Evolutionary conservation across 768 basidiomycete genomes (phyloP).

Genomic region (Collybiopsis luxurians): DNA sequence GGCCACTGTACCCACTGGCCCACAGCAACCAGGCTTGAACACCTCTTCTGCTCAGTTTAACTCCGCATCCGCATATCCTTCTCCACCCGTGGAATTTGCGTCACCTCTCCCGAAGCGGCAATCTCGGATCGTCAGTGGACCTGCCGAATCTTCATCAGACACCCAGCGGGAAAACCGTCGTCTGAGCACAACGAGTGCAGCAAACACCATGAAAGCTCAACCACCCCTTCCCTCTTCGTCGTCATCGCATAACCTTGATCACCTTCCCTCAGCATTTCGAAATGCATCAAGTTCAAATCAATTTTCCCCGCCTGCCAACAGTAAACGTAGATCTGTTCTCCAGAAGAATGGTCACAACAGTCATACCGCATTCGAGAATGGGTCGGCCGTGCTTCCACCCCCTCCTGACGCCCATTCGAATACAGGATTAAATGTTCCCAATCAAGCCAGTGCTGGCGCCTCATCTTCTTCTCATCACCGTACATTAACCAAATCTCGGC

Average conservation of each 20-base stretch:
- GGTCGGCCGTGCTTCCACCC: too few relatives aligned
- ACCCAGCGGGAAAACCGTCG: not conserved
- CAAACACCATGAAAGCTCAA: not conserved
- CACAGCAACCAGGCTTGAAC: not conserved
- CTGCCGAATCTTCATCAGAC: not conserved
- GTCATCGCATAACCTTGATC: not conserved
- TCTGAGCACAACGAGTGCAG: not conserved
- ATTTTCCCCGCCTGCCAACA: too few relatives aligned
- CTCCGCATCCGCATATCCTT: constrained; percentile 17
- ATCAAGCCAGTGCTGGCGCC: not conserved
- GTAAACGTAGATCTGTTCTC: not conserved
- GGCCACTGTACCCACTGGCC: constrained; percentile 23
- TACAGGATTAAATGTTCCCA: too few relatives aligned
- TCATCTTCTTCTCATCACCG: not conserved
- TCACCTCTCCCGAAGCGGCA: not conserved
- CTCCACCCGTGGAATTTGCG: constrained; percentile 22
- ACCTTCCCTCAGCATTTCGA: not conserved
- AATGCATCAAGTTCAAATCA: too few relatives aligned
- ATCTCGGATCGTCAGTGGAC: not conserved
- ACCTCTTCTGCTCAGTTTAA: not conserved
- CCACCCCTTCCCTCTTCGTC: not conserved
- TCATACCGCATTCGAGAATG: too few relatives aligned
- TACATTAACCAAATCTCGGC: constrained; percentile 9
- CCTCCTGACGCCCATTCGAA: too few relatives aligned
- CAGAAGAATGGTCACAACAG: not conserved